Conservation (phyloP, 2,329 filamentous ascomycete species). For the Thelonectria discophora region DNA sequence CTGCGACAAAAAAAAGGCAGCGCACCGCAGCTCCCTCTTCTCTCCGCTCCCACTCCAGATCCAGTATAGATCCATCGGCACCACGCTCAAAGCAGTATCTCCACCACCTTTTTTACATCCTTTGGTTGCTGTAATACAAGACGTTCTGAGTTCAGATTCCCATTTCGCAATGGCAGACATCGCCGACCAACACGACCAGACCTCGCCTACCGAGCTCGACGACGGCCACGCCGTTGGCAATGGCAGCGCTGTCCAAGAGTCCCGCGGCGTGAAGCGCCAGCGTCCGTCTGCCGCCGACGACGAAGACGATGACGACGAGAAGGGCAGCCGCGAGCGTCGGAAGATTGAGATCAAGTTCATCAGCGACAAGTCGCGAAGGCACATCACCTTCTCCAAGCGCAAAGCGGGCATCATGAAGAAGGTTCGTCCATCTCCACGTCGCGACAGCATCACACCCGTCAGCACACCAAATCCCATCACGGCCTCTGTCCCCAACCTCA, state of each 20-base stretch:
- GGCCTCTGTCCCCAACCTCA: neutral
- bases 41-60: conserved; percentile 66
- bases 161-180: conserved; percentile 75
- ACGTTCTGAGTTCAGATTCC: conserved; percentile 35
- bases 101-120: conserved; percentile 63
- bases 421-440: conserved; percentile 64
- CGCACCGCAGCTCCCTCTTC: conserved; percentile 56
- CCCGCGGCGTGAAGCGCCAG: conserved; percentile 88
- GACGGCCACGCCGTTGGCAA: conserved; percentile 78
- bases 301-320: conserved; percentile 97
- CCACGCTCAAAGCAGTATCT: conserved; percentile 72
- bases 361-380: conserved; percentile 97
- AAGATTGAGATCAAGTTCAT: conserved; percentile 99
- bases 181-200: conserved; percentile 79
- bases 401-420: conserved; percentile 99
- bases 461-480: conserved; percentile 2
- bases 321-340: conserved; percentile 94
- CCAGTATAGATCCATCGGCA: conserved; percentile 72
- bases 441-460: conserved; percentile 7
- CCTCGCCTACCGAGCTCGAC: conserved; percentile 77
- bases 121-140: conserved; percentile 49
- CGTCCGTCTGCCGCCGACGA: conserved; percentile 87
- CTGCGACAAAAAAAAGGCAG: conserved; percentile 59
- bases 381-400: conserved; percentile 99
- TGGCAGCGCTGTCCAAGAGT: conserved; percentile 73